A percentile compares a stretch with the other conserved stretches of the same genome.
phyloP scores from a whole-genome alignment of 306 rosid genomes.

The Casuarina glauca region DNA sequence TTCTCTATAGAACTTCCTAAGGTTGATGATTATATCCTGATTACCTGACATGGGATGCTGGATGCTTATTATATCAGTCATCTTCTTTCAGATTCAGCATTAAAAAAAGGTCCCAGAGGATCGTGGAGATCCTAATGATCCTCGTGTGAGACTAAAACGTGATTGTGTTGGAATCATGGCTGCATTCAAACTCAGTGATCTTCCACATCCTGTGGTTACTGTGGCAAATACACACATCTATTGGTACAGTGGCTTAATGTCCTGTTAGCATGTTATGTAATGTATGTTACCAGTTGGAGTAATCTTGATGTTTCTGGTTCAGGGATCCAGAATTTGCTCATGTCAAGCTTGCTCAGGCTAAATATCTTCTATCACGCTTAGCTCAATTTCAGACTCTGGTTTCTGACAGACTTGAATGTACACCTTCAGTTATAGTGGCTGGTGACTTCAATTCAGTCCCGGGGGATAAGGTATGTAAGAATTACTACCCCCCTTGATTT shows the following conservation, averaged over 20 bases:
- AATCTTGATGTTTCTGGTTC: slow-evolving; percentile 24
- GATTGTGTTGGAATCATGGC: slow-evolving; percentile 89
- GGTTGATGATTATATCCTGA: slow-evolving; percentile 9
- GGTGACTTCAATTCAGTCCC: slow-evolving; percentile 96
- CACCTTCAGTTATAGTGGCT: slow-evolving; percentile 68
- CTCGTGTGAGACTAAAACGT: slow-evolving; percentile 74
- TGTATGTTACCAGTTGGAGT: slow-evolving; percentile 18
- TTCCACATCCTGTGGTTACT: slow-evolving; percentile 51
- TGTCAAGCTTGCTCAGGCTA: slow-evolving; percentile 91
- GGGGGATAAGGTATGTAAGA: slow-evolving; percentile 68
- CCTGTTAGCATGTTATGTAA: slow-evolving; percentile 1
- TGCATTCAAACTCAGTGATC: slow-evolving; percentile 68
- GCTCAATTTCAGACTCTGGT: slow-evolving; percentile 58
- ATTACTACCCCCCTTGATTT: slow-evolving; percentile 18
- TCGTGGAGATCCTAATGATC: slow-evolving; percentile 75
- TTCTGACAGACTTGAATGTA: slow-evolving; percentile 60
- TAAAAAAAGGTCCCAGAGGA: slow-evolving; percentile 36
- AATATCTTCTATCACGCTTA: slow-evolving; percentile 75
- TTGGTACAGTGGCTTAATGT: slow-evolving; percentile 49
- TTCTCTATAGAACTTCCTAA: not conserved
- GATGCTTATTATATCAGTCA: slow-evolving; percentile 18
- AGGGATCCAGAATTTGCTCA: slow-evolving; percentile 94
- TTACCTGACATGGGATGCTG: slow-evolving; percentile 10
- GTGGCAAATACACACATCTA: slow-evolving; percentile 88
- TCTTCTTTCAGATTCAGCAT: slow-evolving; percentile 42